These are phyloP conservation scores for Ophiostoma triangulosporum DNA, from an alignment of 2,329 filamentous ascomycete species.

Conservation along the genomic window DNA sequence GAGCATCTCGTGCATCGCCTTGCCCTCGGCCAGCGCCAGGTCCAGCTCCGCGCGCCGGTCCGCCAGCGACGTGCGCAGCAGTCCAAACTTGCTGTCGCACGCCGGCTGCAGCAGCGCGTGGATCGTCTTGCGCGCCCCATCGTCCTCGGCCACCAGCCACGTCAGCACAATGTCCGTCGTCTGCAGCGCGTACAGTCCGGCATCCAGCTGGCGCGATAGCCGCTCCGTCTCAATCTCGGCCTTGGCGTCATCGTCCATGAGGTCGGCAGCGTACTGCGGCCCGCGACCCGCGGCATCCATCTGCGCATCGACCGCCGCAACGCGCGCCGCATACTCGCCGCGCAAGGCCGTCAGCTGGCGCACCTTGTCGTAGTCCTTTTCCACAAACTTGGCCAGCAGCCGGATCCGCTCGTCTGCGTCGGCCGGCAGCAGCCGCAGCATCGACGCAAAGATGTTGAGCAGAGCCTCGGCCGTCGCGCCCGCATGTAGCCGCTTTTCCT, in stretches of 20 bases:
- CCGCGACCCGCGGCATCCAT: slow-evolving; percentile 31
- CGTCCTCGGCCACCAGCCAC: slow-evolving; percentile 86
- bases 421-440: slow-evolving; percentile 67
- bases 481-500: slow-evolving; percentile 27
- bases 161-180: slow-evolving; percentile 73
- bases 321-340: slow-evolving; percentile 50
- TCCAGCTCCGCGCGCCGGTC: slow-evolving; percentile 40
- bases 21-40: slow-evolving; percentile 39
- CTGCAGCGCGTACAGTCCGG: slow-evolving; percentile 72
- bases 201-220: slow-evolving; percentile 64
- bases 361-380: slow-evolving; percentile 85
- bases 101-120: slow-evolving; percentile 39
- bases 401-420: slow-evolving; percentile 69
- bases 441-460: slow-evolving; percentile 68
- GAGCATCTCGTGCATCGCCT: slow-evolving; percentile 44
- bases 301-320: slow-evolving; percentile 48
- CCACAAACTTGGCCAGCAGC: slow-evolving; percentile 83
- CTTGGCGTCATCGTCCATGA: slow-evolving; percentile 42
- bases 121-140: slow-evolving; percentile 55
- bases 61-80: slow-evolving; percentile 54
- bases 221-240: slow-evolving; percentile 55
- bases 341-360: slow-evolving; percentile 57
- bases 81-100: slow-evolving; percentile 27
- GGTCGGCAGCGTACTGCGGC: slow-evolving; percentile 24
- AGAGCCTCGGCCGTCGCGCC: slow-evolving; percentile 65